Evolutionary conservation across 2,329 filamentous ascomycete genomes (phyloP).

Genomic region (Berkeleyomyces rouxiae): DNA sequence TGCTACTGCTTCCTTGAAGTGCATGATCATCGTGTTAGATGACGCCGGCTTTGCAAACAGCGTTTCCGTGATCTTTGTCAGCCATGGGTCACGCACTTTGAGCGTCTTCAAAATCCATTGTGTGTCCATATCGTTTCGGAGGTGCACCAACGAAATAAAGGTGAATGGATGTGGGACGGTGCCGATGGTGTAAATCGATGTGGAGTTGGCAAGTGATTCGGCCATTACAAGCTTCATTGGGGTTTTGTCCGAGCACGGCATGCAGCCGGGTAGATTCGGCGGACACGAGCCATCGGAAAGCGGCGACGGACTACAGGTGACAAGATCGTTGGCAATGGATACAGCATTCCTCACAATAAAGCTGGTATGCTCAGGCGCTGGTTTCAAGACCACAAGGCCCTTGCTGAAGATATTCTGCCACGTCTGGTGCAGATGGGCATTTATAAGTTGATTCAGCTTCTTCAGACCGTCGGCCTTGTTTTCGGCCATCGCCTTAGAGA

Average conservation of each 20-base stretch:
- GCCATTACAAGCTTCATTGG: conserved; percentile 52
- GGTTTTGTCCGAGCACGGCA: conserved; percentile 49
- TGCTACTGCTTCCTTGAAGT: conserved; percentile 69
- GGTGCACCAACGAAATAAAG: conserved; percentile 48
- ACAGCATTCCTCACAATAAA: conserved; percentile 53
- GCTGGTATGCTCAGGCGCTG: conserved; percentile 58
- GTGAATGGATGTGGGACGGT: conserved; percentile 88
- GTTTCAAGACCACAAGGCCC: conserved; percentile 70
- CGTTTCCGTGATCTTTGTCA: conserved; percentile 52
- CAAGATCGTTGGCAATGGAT: conserved; percentile 57
- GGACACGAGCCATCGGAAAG: conserved; percentile 58
- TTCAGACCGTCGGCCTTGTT: conserved; percentile 43
- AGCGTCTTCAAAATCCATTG: conserved; percentile 45
- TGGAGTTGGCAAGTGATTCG: conserved; percentile 52
- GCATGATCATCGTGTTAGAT: conserved; percentile 48
- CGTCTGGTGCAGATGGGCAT: conserved; percentile 65
- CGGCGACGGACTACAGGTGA: conserved; percentile 57
- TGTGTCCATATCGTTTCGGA: conserved; percentile 43
- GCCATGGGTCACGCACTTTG: conserved; percentile 63
- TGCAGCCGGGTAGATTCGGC: conserved; percentile 61
- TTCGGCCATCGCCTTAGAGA: conserved; percentile 44
- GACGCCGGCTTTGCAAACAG: conserved; percentile 33
- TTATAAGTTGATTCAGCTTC: conserved; percentile 59
- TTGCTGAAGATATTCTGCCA: conserved; percentile 67
- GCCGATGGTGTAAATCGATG: conserved; percentile 62